Conservation (phyloP, 1,284 basidiomycete genomes). For the Cystobasidiaceae sp. region DNA sequence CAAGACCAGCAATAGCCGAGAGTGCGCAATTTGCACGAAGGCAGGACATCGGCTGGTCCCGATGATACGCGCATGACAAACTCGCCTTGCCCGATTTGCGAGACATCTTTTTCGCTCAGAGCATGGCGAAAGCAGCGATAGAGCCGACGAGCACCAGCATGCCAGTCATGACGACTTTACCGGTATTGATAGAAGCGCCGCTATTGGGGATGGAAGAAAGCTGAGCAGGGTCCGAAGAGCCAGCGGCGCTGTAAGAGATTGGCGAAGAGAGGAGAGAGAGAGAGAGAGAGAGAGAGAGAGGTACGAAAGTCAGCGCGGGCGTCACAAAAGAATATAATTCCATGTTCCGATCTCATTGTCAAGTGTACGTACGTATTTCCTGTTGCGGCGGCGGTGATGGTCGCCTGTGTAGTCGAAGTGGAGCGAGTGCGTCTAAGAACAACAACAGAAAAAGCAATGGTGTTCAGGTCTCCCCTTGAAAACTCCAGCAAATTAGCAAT, state of each 20-base stretch:
- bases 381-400: neutral
- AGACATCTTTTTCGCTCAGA: neutral
- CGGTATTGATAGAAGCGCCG: neutral
- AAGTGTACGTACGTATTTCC: neutral
- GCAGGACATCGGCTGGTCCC: too few species aligned
- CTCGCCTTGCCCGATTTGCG: too few species aligned
- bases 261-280: neutral
- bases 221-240: neutral
- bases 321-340: neutral
- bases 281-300: too few species aligned
- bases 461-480: neutral
- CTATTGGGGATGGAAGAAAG: constrained; percentile 7
- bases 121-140: constrained; percentile 9
- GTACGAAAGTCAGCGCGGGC: neutral
- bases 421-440: neutral
- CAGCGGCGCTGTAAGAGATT: neutral
- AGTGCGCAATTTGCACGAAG: too few species aligned
- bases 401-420: constrained; percentile 13
- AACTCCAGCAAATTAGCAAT: neutral
- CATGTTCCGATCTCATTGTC: neutral
- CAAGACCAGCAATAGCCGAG: too few species aligned
- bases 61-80: too few species aligned
- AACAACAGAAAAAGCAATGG: neutral
- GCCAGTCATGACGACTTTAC: constrained; percentile 5
- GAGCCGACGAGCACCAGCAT: constrained; percentile 14